Evolutionary conservation across 352 stramenopile species (phyloP), one percentile per base, ranked within the genome.

Genomic region (Peronospora destructor): DNA sequence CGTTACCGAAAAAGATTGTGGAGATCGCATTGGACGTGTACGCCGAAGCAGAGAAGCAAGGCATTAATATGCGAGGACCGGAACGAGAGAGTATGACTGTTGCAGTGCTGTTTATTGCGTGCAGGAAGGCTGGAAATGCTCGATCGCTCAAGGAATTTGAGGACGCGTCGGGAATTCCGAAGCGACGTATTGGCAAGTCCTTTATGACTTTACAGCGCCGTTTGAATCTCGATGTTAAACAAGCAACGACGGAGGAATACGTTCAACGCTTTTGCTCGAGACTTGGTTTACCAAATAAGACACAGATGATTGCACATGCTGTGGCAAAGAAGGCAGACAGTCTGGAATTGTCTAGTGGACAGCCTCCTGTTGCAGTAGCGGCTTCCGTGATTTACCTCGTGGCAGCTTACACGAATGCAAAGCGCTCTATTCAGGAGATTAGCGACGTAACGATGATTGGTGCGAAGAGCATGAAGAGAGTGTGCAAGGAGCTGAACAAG

Each of bases 401-500:
- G 8, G 76, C 80, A n/a, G 80, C 80, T 0, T 91, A 88, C 61
- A 91, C 80, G 10, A 73, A 91, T 45, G 65, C 68, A 36, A 91
- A 91, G 65, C 72, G 76, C 12, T 88, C 80, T 10, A 65, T 91
- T 14, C 72, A 91, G 56, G 80, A 91, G 42, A 87, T 91, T 56
- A 88, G 76, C 47, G 66, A 87, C 35, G 77, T 87, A 29, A 85
- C 80, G 35, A 86, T 85, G 66, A 86, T 91, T 42, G 73, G 64
- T 51, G 76, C 82, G 43, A 91, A 88, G 62, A 87, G 80, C 59
- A 77, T 91, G 65, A 91, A 91, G 58, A 61, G 74, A 39, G 80
- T 91, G 41, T 88, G 76, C 75, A 91, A 91, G 71, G 76, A 88
- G 54, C 63, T 91, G 13, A 87, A 88, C 68, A 87, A 91, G 71